phyloP scores from a whole-genome alignment of 202 grass and related monocot genomes.

The Sporobolus alterniflorus region DNA sequence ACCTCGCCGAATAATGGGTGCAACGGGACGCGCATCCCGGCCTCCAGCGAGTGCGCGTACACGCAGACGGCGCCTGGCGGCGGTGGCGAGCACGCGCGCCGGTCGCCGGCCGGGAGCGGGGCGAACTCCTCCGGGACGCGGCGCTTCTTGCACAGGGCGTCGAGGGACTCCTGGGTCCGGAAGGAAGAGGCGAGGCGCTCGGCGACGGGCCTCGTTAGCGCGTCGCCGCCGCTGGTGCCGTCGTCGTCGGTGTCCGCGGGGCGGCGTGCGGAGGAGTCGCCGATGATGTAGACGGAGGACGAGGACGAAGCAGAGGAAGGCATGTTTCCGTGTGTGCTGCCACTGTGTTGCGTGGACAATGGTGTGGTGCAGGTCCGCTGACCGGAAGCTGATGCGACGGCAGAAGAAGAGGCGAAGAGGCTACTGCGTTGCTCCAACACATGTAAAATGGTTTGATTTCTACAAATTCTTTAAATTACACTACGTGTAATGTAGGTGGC shows the following conservation, averaged over 20 bases:
- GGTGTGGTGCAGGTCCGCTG: not conserved
- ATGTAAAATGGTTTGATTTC: too few relatives aligned
- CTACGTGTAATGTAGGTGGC: too few relatives aligned
- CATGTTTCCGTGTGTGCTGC: not conserved
- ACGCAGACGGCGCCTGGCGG: not conserved
- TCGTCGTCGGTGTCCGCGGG: not conserved
- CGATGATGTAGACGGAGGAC: not conserved
- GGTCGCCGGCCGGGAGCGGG: not conserved
- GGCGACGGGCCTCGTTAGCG: not conserved
- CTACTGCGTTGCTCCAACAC: not conserved
- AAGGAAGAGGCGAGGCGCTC: not conserved
- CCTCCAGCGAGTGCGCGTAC: constrained; percentile 17
- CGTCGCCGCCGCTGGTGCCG: not conserved
- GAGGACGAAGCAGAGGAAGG: not conserved
- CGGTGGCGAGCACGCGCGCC: constrained; percentile 4
- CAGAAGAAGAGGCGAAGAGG: not conserved
- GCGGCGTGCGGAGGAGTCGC: not conserved
- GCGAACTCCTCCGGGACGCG: constrained; percentile 15
- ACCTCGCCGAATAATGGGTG: constrained; percentile 31
- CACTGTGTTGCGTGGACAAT: not conserved
- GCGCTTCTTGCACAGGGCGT: constrained; percentile 23
- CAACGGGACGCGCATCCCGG: constrained; percentile 43
- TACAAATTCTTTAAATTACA: too few relatives aligned
- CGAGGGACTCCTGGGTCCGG: not conserved
- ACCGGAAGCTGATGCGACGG: not conserved